Evolutionary conservation across 1,139 yeast genomes (phyloP).

Genomic region (Suhomyces terraborum): DNA sequence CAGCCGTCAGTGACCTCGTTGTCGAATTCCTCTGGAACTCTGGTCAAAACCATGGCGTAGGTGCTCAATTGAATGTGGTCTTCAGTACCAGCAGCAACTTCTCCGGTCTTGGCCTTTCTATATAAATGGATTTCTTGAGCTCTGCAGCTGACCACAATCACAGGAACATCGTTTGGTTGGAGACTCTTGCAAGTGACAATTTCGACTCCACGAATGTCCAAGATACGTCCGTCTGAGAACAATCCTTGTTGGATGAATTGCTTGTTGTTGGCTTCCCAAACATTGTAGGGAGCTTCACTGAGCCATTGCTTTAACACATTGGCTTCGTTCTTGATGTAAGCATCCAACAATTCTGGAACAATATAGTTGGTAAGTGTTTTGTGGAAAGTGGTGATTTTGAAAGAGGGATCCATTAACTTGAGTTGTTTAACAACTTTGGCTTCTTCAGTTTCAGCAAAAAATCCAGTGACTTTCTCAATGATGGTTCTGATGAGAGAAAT

Average conservation of each 20-base stretch:
- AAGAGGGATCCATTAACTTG: constrained; percentile 86
- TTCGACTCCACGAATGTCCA: constrained; percentile 95
- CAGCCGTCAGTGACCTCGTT: constrained; percentile 94
- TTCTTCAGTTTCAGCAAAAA: constrained; percentile 94
- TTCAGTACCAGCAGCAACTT: constrained; percentile 94
- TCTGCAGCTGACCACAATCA: constrained; percentile 89
- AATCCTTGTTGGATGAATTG: constrained; percentile 90
- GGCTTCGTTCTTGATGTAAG: constrained; percentile 91
- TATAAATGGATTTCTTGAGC: constrained; percentile 94
- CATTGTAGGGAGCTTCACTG: constrained; percentile 95
- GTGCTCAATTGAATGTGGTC: constrained; percentile 91
- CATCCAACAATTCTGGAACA: constrained; percentile 93
- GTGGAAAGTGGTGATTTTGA: constrained; percentile 77
- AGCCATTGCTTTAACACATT: constrained; percentile 84
- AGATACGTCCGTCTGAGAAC: constrained; percentile 85
- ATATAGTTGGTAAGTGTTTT: constrained; percentile 88
- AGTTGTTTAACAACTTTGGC: constrained; percentile 88
- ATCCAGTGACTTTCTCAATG: constrained; percentile 77
- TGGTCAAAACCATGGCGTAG: constrained; percentile 93
- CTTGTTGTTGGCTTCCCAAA: constrained; percentile 92
- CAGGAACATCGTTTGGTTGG: constrained; percentile 93
- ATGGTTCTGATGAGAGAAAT: constrained; percentile 80
- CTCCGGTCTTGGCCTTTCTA: constrained; percentile 88
- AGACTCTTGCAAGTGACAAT: constrained; percentile 84
- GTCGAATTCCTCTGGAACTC: constrained; percentile 89